Percentiles rank a stretch among this genome's conserved stretches.
These are phyloP conservation scores for Raphanus sativus DNA, from an alignment of 345 rosid genomes.

Conservation along the genomic window DNA sequence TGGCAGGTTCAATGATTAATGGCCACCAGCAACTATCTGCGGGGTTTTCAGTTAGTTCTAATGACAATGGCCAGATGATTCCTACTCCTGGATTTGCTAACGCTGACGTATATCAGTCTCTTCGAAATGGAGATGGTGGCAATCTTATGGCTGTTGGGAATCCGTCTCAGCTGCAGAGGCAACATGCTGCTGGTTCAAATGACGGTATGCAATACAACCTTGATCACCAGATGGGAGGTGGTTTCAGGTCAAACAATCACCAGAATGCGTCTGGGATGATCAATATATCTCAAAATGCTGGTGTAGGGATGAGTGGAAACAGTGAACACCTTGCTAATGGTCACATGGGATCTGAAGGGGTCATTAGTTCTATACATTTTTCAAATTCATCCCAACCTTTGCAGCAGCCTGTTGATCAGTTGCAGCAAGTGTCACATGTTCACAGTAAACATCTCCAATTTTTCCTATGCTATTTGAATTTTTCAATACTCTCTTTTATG, in stretches of 20 bases:
- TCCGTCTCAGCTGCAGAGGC: constrained; percentile 60
- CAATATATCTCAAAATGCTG: constrained; percentile 58
- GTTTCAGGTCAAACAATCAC: constrained; percentile 63
- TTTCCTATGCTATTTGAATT: constrained; percentile 24
- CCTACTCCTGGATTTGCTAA: constrained; percentile 83
- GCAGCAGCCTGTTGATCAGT: constrained; percentile 73
- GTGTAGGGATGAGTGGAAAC: constrained; percentile 64
- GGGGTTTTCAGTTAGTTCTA: constrained; percentile 56
- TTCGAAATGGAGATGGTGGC: constrained; percentile 52
- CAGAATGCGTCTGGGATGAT: constrained; percentile 69
- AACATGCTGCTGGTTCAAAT: constrained; percentile 58
- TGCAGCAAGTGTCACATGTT: constrained; percentile 63
- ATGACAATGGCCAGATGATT: constrained; percentile 84
- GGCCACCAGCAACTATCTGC: constrained; percentile 66
- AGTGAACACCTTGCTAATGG: constrained; percentile 45
- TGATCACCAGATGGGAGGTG: constrained; percentile 73
- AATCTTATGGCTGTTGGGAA: constrained; percentile 65
- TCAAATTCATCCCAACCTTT: constrained; percentile 61
- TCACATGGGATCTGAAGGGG: constrained; percentile 27
- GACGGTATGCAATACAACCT: constrained; percentile 59
- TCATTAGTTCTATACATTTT: constrained; percentile 42
- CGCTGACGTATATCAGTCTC: constrained; percentile 48
- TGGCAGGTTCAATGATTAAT: constrained; percentile 61
- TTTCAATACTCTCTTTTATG: constrained; percentile 14
- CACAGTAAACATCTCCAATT: constrained; percentile 57